A percentile compares a stretch with the other conserved stretches of the same genome.
Conservation (phyloP, 192 early-diverging fungal genomes). For the Backusella luteola region DNA sequence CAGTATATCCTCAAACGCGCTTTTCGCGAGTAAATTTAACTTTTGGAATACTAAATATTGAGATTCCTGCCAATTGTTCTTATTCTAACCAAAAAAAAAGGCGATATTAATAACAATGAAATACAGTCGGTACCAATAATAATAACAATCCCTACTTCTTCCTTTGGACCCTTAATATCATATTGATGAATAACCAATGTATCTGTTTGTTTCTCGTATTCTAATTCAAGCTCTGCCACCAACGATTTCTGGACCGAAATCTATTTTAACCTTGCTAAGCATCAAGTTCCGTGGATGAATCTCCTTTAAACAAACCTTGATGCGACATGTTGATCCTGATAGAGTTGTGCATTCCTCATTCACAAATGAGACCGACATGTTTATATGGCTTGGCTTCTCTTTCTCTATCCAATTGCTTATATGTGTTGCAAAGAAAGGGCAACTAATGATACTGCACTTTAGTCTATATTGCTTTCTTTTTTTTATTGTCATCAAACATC, state of each 20-base stretch:
- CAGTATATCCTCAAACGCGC: slow-evolving; percentile 36
- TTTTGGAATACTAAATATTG: slow-evolving; percentile 42
- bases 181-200: slow-evolving; percentile 12
- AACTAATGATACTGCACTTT: neutral
- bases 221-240: slow-evolving; percentile 11
- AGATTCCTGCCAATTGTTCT: slow-evolving; percentile 36
- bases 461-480: neutral
- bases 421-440: neutral
- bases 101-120: neutral
- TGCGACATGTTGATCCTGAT: slow-evolving; percentile 15
- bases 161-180: slow-evolving; percentile 16
- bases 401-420: slow-evolving; percentile 15
- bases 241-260: slow-evolving; percentile 11
- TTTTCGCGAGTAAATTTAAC: slow-evolving; percentile 37
- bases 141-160: slow-evolving; percentile 10
- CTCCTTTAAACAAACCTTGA: neutral
- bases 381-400: slow-evolving; percentile 7
- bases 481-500: neutral
- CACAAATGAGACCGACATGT: neutral
- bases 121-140: neutral
- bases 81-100: neutral
- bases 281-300: neutral
- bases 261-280: neutral
- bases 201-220: slow-evolving; percentile 12
- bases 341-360: slow-evolving; percentile 8